phyloP scores from a whole-genome alignment of 2,329 filamentous ascomycete genomes.

The Akanthomyces lecanii region DNA sequence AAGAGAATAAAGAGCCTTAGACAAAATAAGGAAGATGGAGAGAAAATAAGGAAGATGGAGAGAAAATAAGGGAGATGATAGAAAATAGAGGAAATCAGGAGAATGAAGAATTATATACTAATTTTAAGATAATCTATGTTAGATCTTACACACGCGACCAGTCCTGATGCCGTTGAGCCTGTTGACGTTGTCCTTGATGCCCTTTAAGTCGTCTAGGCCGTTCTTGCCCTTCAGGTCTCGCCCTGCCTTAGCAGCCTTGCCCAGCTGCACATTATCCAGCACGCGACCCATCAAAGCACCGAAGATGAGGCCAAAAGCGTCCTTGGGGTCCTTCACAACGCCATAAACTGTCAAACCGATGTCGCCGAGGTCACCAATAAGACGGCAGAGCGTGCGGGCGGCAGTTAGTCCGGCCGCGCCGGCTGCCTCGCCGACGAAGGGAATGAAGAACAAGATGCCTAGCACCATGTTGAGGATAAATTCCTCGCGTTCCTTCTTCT shows the following conservation, averaged over 20 bases:
- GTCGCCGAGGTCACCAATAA: not conserved
- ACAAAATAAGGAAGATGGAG: too few relatives aligned
- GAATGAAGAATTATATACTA: not conserved
- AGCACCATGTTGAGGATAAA: slow-evolving; percentile 34
- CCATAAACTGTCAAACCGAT: not conserved
- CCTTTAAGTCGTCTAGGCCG: not conserved
- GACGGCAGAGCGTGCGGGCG: not conserved
- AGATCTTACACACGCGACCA: not conserved
- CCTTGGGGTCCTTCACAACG: not conserved
- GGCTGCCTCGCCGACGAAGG: slow-evolving; percentile 45
- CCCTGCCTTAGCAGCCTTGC: not conserved
- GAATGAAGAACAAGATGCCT: slow-evolving; percentile 45
- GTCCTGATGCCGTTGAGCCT: not conserved
- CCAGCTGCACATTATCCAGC: not conserved
- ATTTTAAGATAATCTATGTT: too few relatives aligned
- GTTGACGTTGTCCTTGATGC: not conserved
- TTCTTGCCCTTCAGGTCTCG: not conserved
- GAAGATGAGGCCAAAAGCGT: slow-evolving; percentile 3
- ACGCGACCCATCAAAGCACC: not conserved
- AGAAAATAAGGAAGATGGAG: not conserved
- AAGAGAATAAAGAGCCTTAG: too few relatives aligned
- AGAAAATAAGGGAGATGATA: not conserved
- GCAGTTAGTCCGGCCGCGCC: slow-evolving; percentile 5
- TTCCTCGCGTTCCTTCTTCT: slow-evolving; percentile 20
- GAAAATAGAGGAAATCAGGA: not conserved